phyloP scores from a whole-genome alignment of 2,329 filamentous ascomycete species.

The Chaetomiaceae sp. region DNA sequence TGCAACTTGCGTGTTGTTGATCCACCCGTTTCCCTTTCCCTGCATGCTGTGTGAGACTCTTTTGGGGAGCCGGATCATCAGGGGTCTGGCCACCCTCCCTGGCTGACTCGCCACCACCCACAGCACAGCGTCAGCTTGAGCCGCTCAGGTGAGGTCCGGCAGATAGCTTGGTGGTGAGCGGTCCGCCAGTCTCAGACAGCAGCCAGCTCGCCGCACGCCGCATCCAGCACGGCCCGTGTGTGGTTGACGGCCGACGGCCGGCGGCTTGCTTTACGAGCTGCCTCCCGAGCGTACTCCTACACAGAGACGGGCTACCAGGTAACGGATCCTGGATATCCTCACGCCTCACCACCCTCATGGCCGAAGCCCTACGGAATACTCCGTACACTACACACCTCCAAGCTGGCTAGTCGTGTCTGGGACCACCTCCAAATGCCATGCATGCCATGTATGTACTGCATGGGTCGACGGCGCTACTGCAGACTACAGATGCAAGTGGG shows the following conservation, averaged over 20 bases:
- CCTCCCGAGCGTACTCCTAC: not conserved
- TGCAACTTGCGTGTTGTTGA: too few species aligned
- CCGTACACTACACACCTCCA: too few species aligned
- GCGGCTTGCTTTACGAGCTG: not conserved
- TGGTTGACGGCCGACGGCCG: not conserved
- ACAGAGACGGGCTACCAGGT: too few species aligned
- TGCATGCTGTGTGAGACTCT: not conserved
- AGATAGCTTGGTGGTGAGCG: too few species aligned
- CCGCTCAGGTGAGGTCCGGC: too few species aligned
- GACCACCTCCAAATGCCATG: not conserved
- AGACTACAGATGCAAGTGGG: slow-evolving; percentile 9
- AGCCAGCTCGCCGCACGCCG: too few species aligned
- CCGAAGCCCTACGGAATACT: too few species aligned
- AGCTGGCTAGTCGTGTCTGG: not conserved
- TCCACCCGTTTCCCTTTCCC: not conserved
- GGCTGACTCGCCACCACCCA: not conserved
- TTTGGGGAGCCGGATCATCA: not conserved
- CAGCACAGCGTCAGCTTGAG: too few species aligned
- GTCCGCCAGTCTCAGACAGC: not conserved
- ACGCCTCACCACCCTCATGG: not conserved
- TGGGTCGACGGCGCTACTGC: slow-evolving; percentile 11
- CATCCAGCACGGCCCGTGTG: not conserved
- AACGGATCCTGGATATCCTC: not conserved
- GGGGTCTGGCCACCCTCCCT: not conserved
- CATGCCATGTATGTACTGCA: too few species aligned